These are phyloP conservation scores for Ceratobasidium sp. DNA, from an alignment of 1,284 basidiomycete genomes.

Conservation along the genomic window DNA sequence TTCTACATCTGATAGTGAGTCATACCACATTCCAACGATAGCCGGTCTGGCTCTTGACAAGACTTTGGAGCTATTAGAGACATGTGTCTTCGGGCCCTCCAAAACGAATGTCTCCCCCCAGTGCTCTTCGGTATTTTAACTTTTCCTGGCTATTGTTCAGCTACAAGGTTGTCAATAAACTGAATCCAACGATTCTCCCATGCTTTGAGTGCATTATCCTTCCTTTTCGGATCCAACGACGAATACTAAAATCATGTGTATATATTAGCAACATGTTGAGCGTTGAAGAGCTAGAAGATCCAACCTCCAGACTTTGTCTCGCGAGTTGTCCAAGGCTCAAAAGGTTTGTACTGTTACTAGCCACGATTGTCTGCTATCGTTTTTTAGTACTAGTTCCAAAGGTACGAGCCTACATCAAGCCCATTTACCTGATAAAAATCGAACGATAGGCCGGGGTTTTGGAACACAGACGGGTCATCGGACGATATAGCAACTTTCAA, in stretches of 20 bases:
- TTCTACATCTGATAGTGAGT: too few relatives aligned
- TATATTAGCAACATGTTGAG: neutral
- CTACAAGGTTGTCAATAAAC: too few relatives aligned
- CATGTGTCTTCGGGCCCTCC: too few relatives aligned
- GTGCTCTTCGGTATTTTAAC: too few relatives aligned
- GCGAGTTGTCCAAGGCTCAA: constrained; percentile 71
- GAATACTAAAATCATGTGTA: constrained; percentile 63
- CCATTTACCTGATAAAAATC: constrained; percentile 52
- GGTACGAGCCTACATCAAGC: neutral
- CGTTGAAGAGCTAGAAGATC: constrained; percentile 46
- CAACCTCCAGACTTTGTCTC: constrained; percentile 73
- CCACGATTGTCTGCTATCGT: constrained; percentile 44
- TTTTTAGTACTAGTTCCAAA: neutral
- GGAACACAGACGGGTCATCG: constrained; percentile 57
- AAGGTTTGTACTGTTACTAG: constrained; percentile 57
- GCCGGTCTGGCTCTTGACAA: too few relatives aligned
- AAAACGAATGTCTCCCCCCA: too few relatives aligned
- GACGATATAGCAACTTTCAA: constrained; percentile 54
- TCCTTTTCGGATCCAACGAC: constrained; percentile 65
- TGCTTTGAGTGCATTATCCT: constrained; percentile 59
- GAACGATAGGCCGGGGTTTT: constrained; percentile 53
- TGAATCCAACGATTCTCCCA: constrained; percentile 70
- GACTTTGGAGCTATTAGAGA: too few relatives aligned
- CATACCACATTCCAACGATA: too few relatives aligned
- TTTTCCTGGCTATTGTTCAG: too few relatives aligned